Evolutionary conservation across 78 protist species (phyloP), one percentile per base, ranked within the genome.

Genomic region (Polysphondylium violaceum): DNA sequence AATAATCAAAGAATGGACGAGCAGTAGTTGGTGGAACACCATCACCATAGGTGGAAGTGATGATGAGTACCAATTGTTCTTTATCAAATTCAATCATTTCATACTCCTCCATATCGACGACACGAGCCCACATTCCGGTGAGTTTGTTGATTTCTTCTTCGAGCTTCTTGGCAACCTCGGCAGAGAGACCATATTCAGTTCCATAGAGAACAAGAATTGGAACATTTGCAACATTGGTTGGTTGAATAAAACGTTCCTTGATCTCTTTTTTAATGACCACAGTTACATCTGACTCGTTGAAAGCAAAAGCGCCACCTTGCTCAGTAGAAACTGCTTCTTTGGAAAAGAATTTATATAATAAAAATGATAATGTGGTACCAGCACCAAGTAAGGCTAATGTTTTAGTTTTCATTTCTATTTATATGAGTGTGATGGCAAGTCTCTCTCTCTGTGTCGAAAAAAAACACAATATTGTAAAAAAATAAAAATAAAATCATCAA

Each of bases 21-120:
- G 89, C 89, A 7, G 89, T 81, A 0, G 89, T 81, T 35, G 89
- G 89, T 68, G 89, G 89, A 4, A 81, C 89, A 81, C 89, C 89
- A 56, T 81, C 89, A 68, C 89, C 89, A 67, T 67, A 81, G 50
- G 89, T 81, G 19, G 89, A 81, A 2, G 89, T 53, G 41, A 81
- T 81, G 38, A 81, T 56, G 27, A 81, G 41, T 9, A 81, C 77
- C 29, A 81, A 16, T 41, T 81, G 89, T 68, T 81, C 89, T 72
- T 81, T 81, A 17, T 64, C 89, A 55, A 81, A 68, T 11, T 81
- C 72, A n/a, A 81, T 29, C 38, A 81, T 68, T 44, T 81, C 89
- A 33, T 55, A 81, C 33, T 81, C 89, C 29, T 81, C 89, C 89
- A 81, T 81, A 55, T 81, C 89, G 61, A 81, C 75, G 16, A 56